Evolutionary conservation across 768 basidiomycete genomes (phyloP), one percentile per base, ranked within the genome.

Genomic region (Lactifluus hygrophoroides): DNA sequence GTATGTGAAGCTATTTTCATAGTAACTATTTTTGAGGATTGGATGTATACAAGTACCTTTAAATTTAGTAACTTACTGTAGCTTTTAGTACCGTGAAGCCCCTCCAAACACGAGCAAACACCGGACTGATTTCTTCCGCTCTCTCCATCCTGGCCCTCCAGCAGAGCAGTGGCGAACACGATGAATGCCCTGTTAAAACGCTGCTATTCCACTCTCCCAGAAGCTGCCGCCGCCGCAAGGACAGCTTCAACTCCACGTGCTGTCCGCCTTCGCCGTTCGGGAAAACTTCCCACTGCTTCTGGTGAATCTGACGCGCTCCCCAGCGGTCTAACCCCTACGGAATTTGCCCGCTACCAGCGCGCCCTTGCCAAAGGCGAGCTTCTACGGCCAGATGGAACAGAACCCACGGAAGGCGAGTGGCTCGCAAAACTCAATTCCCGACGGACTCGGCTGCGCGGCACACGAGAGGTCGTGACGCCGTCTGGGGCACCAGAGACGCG

Each of bases 211-310:
- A 69, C 74, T 34, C 44, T 80, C 35, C 74, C 75, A 1, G 69
- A 72, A 4, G 67, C 70, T 13, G 77, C 77, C 4, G 71, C 72
- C 0, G 56, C 57, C 37, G 86, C 88, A 2, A 76, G 85, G 43
- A 85, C 84, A 28, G 77, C 82, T 8, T 90, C 88, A 0, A 80
- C 86, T 0, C 88, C 88, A 1, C 77, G 83, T 43, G 85, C 86
- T 27, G 87, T 90, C 51, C 83, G 84, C 56, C 75, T 81, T 17
- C 85, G 88, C 52, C 83, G 88, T 56, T 71, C 72, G 34, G 71
- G 69, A 55, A 84, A 80, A 70, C 74, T 73, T 62, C 72, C 76
- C 49, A 74, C 34, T 63, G 61, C 52, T 60, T 43, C 66, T 62
- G 38, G 60, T 58, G 56, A 75, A 72, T 72, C 79, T 28, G 82